These are phyloP conservation scores for Lepiota brunneoincarnata DNA, from an alignment of 768 basidiomycete species.

Conservation along the genomic window DNA sequence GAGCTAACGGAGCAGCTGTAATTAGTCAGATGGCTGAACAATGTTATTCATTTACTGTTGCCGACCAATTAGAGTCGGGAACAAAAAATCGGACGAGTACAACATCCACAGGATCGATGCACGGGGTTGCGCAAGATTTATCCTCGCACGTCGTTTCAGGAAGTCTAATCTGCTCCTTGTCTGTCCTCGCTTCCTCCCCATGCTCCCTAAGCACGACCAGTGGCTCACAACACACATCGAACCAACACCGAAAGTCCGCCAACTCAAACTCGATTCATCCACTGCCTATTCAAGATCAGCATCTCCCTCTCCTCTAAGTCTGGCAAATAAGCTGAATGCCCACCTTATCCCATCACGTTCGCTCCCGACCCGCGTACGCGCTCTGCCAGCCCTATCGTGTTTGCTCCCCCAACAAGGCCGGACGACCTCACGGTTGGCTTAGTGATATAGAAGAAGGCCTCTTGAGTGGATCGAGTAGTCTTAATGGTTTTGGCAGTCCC, in stretches of 20 bases:
- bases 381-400: slow-evolving; percentile 42
- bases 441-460: slow-evolving; percentile 15
- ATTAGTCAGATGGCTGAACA: too few species aligned
- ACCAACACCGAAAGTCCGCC: slow-evolving; percentile 54
- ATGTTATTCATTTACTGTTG: too few species aligned
- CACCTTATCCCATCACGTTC: slow-evolving; percentile 71
- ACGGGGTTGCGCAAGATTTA: not conserved
- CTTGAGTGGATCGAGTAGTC: not conserved
- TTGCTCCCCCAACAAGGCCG: slow-evolving; percentile 25
- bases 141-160: slow-evolving; percentile 12
- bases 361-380: slow-evolving; percentile 43
- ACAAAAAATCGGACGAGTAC: not conserved
- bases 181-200: slow-evolving; percentile 5
- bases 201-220: slow-evolving; percentile 53
- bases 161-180: not conserved
- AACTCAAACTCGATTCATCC: slow-evolving; percentile 64
- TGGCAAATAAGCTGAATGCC: slow-evolving; percentile 25
- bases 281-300: slow-evolving; percentile 45
- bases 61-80: too few species aligned
- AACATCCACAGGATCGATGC: not conserved
- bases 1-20: too few species aligned
- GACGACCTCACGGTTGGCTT: slow-evolving; percentile 9
- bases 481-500: not conserved
- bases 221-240: slow-evolving; percentile 75
- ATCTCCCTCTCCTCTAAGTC: slow-evolving; percentile 20